These are phyloP conservation scores for Cystoderma amianthinum DNA, from an alignment of 768 basidiomycete genomes.

Conservation along the genomic window DNA sequence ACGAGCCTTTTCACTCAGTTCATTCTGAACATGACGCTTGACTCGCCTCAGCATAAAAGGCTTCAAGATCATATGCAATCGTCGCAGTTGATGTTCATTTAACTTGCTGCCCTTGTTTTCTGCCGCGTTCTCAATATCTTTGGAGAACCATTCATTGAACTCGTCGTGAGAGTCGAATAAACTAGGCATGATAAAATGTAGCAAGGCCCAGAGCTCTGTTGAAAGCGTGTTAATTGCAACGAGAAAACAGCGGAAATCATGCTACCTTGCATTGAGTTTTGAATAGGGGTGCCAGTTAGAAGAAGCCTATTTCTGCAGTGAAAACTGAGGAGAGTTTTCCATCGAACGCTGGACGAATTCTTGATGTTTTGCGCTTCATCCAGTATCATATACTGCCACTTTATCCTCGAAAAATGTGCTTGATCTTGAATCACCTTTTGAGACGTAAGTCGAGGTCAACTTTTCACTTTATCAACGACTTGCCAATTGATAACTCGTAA, in stretches of 20 bases:
- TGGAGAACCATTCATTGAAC: slow-evolving; percentile 99
- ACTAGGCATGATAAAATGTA: slow-evolving; percentile 99
- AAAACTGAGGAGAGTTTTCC: slow-evolving; percentile 95
- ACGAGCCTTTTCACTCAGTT: slow-evolving; percentile 97
- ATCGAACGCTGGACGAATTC: slow-evolving; percentile 90
- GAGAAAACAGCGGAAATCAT: background rate
- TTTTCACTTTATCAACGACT: slow-evolving; percentile 15
- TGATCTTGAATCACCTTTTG: slow-evolving; percentile 88
- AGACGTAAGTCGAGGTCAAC: background rate
- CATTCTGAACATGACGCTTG: slow-evolving; percentile 98
- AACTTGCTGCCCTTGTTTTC: slow-evolving; percentile 89
- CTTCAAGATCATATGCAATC: slow-evolving; percentile 97
- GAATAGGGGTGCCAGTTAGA: slow-evolving; percentile 96
- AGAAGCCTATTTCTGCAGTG: slow-evolving; percentile 93
- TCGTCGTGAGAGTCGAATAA: slow-evolving; percentile 99
- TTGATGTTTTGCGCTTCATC: slow-evolving; percentile 99
- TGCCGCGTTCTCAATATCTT: slow-evolving; percentile 93
- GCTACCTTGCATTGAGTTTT: slow-evolving; percentile 98
- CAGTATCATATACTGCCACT: slow-evolving; percentile 99
- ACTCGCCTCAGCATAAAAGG: slow-evolving; percentile 98
- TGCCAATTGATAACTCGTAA: slow-evolving; percentile 95
- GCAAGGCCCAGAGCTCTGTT: slow-evolving; percentile 91
- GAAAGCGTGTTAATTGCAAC: slow-evolving; percentile 2
- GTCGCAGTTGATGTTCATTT: slow-evolving; percentile 91
- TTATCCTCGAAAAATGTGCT: slow-evolving; percentile 94